phyloP scores from a whole-genome alignment of 73 alveolate genomes.

The Tetrahymena malaccensis region DNA sequence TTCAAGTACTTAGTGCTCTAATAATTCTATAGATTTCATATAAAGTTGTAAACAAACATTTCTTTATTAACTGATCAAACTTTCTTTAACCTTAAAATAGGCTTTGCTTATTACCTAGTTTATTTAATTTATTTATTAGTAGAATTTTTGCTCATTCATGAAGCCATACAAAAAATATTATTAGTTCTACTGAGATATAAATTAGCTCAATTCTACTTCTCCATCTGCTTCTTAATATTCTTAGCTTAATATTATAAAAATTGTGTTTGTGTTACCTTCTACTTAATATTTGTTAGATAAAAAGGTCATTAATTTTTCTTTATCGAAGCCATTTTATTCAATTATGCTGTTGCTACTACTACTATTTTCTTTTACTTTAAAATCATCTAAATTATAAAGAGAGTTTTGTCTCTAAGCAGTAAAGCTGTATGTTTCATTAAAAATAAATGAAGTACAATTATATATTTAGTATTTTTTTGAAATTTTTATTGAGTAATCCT shows the following conservation, averaged over 20 bases:
- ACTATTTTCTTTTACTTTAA: not conserved
- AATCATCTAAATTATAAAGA: not conserved
- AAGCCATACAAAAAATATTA: not conserved
- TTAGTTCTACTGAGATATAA: not conserved
- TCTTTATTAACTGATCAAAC: not conserved
- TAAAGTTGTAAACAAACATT: not conserved
- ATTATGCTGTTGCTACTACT: not conserved
- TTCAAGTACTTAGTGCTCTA: not conserved
- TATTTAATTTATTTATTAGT: not conserved
- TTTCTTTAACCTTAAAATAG: not conserved
- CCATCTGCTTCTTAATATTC: not conserved
- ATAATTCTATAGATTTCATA: not conserved
- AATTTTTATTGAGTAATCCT: not conserved
- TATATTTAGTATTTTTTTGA: not conserved
- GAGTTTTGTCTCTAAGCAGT: not conserved
- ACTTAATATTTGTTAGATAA: not conserved
- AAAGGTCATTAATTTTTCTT: not conserved
- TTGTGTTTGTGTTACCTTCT: not conserved
- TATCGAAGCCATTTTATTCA: not conserved
- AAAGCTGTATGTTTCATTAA: not conserved
- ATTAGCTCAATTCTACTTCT: not conserved
- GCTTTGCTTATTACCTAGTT: not conserved
- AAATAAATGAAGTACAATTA: not conserved
- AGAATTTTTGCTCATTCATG: not conserved
- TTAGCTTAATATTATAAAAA: not conserved